phyloP scores from a whole-genome alignment of 768 basidiomycete genomes.

The Serendipita vermifera region DNA sequence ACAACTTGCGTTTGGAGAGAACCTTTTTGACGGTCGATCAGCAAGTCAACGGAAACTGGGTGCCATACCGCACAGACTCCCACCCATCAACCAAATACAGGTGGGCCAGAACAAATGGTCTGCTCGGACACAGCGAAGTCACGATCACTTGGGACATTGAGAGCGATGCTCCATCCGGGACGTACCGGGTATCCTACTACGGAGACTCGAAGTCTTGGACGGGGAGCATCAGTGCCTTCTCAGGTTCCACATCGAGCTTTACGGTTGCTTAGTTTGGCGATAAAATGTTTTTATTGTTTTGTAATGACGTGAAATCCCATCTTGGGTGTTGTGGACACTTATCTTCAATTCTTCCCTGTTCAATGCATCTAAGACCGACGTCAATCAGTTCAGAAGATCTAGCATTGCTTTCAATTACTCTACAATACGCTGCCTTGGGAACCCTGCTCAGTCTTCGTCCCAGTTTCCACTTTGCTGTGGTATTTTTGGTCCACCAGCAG shows the following conservation, averaged over 20 bases:
- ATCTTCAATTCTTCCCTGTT: no score
- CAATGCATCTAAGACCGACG: no score
- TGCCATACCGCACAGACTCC: slow-evolving; percentile 52
- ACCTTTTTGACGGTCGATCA: slow-evolving; percentile 61
- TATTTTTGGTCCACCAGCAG: slow-evolving; percentile 78
- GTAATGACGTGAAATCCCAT: no score
- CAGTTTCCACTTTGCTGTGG: slow-evolving; percentile 80
- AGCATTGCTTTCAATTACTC: no score
- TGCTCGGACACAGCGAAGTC: slow-evolving; percentile 50
- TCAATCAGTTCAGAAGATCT: no score
- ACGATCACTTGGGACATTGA: slow-evolving; percentile 48
- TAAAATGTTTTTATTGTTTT: no score
- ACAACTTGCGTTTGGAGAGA: slow-evolving; percentile 59
- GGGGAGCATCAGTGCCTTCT: slow-evolving; percentile 51
- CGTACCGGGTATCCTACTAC: slow-evolving; percentile 56
- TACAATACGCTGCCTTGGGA: no score
- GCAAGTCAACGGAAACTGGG: slow-evolving; percentile 36
- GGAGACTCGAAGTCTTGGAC: slow-evolving; percentile 59
- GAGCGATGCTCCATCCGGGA: slow-evolving; percentile 39
- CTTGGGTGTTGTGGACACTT: no score
- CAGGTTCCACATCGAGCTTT: slow-evolving; percentile 49
- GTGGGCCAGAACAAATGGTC: slow-evolving; percentile 47
- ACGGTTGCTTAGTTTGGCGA: slow-evolving; percentile 41
- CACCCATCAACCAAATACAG: slow-evolving; percentile 61
- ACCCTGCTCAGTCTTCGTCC: slow-evolving; percentile 61